Base-by-base conservation (phyloP, 2,329 filamentous ascomycete genomes). In the Pseudogymnoascus sp. region DNA sequence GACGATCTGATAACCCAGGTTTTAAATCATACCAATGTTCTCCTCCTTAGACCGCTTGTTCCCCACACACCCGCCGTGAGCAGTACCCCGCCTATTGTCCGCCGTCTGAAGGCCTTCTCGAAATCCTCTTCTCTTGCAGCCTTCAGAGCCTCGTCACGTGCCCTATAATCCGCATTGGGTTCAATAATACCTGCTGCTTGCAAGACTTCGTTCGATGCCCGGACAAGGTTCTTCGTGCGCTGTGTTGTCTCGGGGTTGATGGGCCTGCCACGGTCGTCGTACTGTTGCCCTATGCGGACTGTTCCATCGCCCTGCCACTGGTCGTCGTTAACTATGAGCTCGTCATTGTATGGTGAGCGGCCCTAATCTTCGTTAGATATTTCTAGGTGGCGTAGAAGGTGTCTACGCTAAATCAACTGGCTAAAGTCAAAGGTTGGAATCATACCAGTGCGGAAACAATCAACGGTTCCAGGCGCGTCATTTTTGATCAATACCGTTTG, bases 131-230 rank as follows among this genome's bases (percentile, higher is more conserved):
- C 67, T 62, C 68, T 69, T 1, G 67, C 64, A 8, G 63, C 18
- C 14, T 63, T 63, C 5, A 63, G 60, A 59, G 67, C 63, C 7
- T 53, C 66, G 2, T 65, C 67, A 59, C 70, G 71, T 12, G 49
- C 62, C 36, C 67, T 72, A 21, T 68, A 69, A 18, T 66, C 68
- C 28, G 63, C 42, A 12, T 67, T 65, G 56, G 73, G 69, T 63
- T 75, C 73, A 9, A 74, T 70, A 14, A 75, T 67, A 18, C 73
- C 73, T 9, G 72, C 73, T 28, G 71, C 71, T 60, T 72, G 69
- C 71, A 75, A 72, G 28, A 75, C 73, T 66, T 75, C 73, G 62
- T 75, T 75, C 36, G 72, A 71, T 18, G 73, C 72, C 31, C 72
- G 68, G 23, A 74, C 69, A 25, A 72, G 68, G 14, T 74, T 72